Base-by-base conservation (phyloP, 805 yeast species). In the Candida adriatica region DNA sequence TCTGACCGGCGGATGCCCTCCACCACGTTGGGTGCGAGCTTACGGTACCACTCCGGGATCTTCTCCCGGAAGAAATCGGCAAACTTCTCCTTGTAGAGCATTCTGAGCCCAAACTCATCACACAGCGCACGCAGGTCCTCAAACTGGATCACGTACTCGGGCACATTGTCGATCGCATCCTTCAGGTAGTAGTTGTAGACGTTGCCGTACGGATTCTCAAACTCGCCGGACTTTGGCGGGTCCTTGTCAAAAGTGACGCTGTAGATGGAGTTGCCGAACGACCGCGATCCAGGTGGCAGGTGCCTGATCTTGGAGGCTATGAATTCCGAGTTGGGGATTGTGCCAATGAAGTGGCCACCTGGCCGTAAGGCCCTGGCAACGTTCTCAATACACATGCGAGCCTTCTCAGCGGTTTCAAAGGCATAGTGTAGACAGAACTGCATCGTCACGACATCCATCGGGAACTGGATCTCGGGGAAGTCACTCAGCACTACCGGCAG, bases 341-440 rank as follows among this genome's bases (percentile, higher is more conserved):
- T 92, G 2, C 97, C 98, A 35, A 92, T 72, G 45, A 94, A 90
- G 34, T 68, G 65, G 0, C 98, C 98, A 2, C 96, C 97, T 3
- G 76, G 65, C 45, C 72, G 73, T 36, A 92, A 66, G 0, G 88
- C 77, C 35, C 75, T 64, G 3, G 94, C 67, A 6, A 92, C 81
- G 49, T 92, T 92, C 20, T 69, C 66, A 29, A 92, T 60, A 44
- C 88, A 62, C 27, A 68, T 72, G 42, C 86, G 70, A 1, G 87
- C 88, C 38, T 84, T 82, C 21, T 69, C 74, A 53, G 87, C 96
- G 5, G 80, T 68, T 45, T 83, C 92, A 61, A 87, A 92, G 0
- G 97, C 95, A 61, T 92, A 92, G 55, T 92, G 99, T 56, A 92
- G 62, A 37, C 95, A 84, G 58, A 92, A 92, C 55, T 92, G 98